Percentiles rank a stretch among this genome's conserved stretches.
Conservation (phyloP, 1,284 basidiomycete genomes). For the Pholiota adiposa region DNA sequence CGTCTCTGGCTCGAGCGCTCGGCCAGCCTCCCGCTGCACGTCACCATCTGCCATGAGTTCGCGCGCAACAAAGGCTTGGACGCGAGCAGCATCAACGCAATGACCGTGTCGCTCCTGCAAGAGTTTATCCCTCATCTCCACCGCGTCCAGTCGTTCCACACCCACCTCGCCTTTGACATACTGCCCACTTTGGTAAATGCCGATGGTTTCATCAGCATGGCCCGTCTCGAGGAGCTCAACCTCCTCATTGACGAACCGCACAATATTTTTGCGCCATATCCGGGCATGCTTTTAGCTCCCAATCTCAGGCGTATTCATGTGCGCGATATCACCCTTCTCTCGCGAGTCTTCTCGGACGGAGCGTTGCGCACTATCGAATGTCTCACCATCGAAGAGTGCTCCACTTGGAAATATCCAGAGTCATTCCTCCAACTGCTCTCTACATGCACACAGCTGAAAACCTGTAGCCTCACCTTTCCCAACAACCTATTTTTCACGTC, state of each 20-base stretch:
- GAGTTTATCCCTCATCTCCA: constrained; percentile 16
- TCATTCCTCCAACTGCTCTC: constrained; percentile 19
- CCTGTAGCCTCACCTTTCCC: constrained; percentile 24
- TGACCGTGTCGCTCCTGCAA: constrained; percentile 12
- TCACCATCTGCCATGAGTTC: constrained; percentile 18
- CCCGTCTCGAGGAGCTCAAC: constrained; percentile 16
- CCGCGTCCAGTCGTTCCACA: constrained; percentile 19
- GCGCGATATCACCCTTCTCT: constrained; percentile 24
- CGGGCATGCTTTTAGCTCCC: constrained; percentile 20
- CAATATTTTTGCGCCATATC: not conserved
- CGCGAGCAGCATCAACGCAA: constrained; percentile 5
- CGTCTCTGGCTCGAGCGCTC: constrained; percentile 22
- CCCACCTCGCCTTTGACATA: constrained; percentile 18
- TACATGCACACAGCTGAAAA: constrained; percentile 17
- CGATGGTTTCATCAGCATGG: constrained; percentile 12
- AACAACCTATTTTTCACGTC: constrained; percentile 14
- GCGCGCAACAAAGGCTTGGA: constrained; percentile 5
- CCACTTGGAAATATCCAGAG: constrained; percentile 20
- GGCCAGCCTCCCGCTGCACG: constrained; percentile 17
- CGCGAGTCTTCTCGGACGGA: constrained; percentile 8
- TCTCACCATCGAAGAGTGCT: constrained; percentile 16
- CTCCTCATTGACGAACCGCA: constrained; percentile 20
- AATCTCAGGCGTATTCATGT: constrained; percentile 18
- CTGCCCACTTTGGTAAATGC: constrained; percentile 17
- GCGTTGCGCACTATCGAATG: constrained; percentile 9